These are phyloP conservation scores for Luffa acutangula DNA, from an alignment of 306 rosid species.

Conservation along the genomic window DNA sequence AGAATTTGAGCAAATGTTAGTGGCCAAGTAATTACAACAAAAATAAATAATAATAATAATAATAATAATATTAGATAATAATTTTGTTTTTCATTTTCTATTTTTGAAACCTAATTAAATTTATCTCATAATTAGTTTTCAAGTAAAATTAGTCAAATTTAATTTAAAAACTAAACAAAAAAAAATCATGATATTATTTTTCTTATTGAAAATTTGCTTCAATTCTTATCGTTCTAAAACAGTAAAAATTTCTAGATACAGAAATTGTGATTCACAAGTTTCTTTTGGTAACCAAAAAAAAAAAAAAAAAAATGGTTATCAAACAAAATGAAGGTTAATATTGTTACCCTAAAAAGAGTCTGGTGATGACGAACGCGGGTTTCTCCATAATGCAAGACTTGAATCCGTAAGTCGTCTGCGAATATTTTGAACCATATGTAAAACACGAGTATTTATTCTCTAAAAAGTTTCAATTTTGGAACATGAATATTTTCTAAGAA, in stretches of 20 bases:
- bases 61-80: too few relatives aligned
- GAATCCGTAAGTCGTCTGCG: conserved; percentile 72
- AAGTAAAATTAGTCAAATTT: not conserved
- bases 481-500: too few relatives aligned
- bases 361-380: conserved; percentile 46
- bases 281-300: not conserved
- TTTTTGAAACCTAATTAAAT: too few relatives aligned
- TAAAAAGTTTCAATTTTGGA: too few relatives aligned
- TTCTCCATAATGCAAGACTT: conserved; percentile 85
- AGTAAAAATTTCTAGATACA: not conserved
- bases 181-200: too few relatives aligned
- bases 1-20: not conserved
- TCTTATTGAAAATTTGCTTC: not conserved
- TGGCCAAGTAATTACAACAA: not conserved
- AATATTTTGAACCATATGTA: not conserved
- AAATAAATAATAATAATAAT: too few relatives aligned
- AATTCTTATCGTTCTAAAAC: not conserved
- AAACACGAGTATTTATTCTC: not conserved
- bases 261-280: not conserved
- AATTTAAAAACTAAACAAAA: too few relatives aligned
- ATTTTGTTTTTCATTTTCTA: too few relatives aligned
- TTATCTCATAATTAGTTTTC: not conserved
- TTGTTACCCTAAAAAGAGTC: conserved; percentile 73
- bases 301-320: not conserved
- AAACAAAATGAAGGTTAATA: not conserved